A percentile compares a stretch with the other conserved stretches of the same genome.
Evolutionary conservation across 2,329 filamentous ascomycete genomes (phyloP).

Genomic region (Aspergillus tanneri): DNA sequence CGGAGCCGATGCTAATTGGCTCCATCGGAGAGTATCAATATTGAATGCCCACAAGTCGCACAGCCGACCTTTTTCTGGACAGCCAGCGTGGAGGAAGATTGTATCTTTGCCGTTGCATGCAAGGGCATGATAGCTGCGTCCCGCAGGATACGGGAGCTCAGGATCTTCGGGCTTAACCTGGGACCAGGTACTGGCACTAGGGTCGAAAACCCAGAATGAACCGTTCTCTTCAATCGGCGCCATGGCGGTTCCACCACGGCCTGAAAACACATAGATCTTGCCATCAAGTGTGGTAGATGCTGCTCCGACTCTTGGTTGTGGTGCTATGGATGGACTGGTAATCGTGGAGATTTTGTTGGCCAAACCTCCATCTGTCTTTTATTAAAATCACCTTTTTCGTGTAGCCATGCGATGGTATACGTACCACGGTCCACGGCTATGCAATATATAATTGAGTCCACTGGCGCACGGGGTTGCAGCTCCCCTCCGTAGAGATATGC

Average conservation of each 20-base stretch:
- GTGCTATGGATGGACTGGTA: conserved; percentile 30
- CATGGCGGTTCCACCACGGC: conserved; percentile 68
- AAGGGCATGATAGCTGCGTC: conserved; percentile 69
- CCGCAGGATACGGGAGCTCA: conserved; percentile 53
- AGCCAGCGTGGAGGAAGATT: conserved; percentile 75
- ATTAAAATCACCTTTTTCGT: neutral
- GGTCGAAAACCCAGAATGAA: conserved; percentile 73
- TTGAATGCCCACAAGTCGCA: conserved; percentile 78
- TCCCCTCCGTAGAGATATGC: conserved; percentile 78
- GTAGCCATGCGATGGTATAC: neutral
- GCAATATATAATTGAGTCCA: conserved; percentile 71
- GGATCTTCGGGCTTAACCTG: conserved; percentile 58
- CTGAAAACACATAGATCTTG: conserved; percentile 78
- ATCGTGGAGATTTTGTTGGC: conserved; percentile 30
- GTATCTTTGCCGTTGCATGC: conserved; percentile 64
- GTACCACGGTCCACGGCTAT: conserved; percentile 50
- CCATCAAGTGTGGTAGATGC: conserved; percentile 66
- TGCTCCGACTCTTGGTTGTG: conserved; percentile 69
- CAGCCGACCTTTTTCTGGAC: conserved; percentile 61
- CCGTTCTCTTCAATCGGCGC: conserved; percentile 71
- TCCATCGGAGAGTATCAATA: conserved; percentile 64
- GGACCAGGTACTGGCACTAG: conserved; percentile 63
- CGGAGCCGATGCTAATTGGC: conserved; percentile 64
- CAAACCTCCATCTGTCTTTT: neutral
- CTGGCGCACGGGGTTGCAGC: conserved; percentile 61